Conservation (phyloP, 148 eudicot species). For the Spergularia bocconei region DNA sequence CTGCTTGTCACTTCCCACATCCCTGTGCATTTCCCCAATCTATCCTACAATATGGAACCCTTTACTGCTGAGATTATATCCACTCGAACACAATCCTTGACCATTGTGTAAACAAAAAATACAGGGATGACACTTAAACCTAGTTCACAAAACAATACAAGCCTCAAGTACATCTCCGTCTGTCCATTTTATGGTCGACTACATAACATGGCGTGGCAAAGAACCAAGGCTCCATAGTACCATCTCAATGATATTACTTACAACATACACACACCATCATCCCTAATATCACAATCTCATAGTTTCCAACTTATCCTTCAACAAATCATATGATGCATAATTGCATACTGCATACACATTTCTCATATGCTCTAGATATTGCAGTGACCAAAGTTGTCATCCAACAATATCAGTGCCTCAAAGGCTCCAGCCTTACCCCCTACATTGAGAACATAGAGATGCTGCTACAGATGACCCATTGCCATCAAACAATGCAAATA, state of each 20-base stretch:
- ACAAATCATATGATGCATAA: not conserved
- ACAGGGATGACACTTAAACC: not conserved
- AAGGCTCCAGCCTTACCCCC: no score
- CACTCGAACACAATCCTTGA: not conserved
- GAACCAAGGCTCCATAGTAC: not conserved
- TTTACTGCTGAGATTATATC: not conserved
- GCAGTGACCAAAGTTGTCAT: not conserved
- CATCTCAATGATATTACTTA: no score
- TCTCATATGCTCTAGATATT: not conserved
- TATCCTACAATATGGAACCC: not conserved
- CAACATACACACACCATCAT: no score
- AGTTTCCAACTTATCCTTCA: not conserved
- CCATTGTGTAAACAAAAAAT: not conserved
- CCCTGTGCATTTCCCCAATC: no score
- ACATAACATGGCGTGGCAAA: not conserved
- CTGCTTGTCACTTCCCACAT: no score
- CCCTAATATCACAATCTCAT: not conserved
- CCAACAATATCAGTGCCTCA: no score
- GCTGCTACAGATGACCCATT: no score
- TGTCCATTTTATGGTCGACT: not conserved
- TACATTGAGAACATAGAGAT: no score
- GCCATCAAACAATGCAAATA: no score
- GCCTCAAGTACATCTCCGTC: not conserved
- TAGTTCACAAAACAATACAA: not conserved
- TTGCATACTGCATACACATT: not conserved